Conservation (phyloP, 192 early-diverging fungal species). For the Coemansia sp. region DNA sequence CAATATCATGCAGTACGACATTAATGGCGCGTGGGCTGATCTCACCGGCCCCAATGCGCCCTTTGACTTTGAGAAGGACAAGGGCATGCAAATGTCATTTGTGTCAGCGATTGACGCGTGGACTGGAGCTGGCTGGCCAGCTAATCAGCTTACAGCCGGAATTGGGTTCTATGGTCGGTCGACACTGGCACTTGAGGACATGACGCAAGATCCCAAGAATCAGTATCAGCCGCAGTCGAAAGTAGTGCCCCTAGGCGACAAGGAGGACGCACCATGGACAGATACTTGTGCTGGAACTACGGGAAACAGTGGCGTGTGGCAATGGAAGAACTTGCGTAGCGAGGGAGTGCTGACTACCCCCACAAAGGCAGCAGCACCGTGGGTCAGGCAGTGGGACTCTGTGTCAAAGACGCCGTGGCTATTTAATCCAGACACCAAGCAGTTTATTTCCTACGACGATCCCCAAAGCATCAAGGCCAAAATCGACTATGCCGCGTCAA, state of each 20-base stretch:
- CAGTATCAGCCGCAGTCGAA: slow-evolving; percentile 27
- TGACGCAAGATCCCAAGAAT: slow-evolving; percentile 26
- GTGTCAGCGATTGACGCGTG: slow-evolving; percentile 59
- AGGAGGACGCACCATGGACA: slow-evolving; percentile 55
- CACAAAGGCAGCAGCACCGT: slow-evolving; percentile 44
- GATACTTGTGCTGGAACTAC: slow-evolving; percentile 48
- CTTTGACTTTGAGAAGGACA: slow-evolving; percentile 34
- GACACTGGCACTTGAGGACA: slow-evolving; percentile 35
- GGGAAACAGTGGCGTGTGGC: slow-evolving; percentile 61
- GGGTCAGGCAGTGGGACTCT: slow-evolving; percentile 64
- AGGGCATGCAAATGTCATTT: slow-evolving; percentile 50
- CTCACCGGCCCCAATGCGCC: slow-evolving; percentile 67
- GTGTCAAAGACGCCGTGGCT: slow-evolving; percentile 70
- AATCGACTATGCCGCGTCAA: slow-evolving; percentile 58
- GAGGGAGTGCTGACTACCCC: slow-evolving; percentile 45
- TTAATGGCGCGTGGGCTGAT: slow-evolving; percentile 58
- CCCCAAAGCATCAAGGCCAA: slow-evolving; percentile 60
- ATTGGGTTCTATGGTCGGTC: slow-evolving; percentile 65
- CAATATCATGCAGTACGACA: slow-evolving; percentile 73
- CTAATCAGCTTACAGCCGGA: slow-evolving; percentile 63
- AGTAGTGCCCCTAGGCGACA: slow-evolving; percentile 51
- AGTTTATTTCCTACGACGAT: slow-evolving; percentile 73
- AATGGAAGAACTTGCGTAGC: slow-evolving; percentile 59
- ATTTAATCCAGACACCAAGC: slow-evolving; percentile 60
- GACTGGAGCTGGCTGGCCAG: slow-evolving; percentile 61